Evolutionary conservation across 257 asterid genomes (phyloP), one percentile per base, ranked within the genome.

Genomic region (Buddleja alternifolia): DNA sequence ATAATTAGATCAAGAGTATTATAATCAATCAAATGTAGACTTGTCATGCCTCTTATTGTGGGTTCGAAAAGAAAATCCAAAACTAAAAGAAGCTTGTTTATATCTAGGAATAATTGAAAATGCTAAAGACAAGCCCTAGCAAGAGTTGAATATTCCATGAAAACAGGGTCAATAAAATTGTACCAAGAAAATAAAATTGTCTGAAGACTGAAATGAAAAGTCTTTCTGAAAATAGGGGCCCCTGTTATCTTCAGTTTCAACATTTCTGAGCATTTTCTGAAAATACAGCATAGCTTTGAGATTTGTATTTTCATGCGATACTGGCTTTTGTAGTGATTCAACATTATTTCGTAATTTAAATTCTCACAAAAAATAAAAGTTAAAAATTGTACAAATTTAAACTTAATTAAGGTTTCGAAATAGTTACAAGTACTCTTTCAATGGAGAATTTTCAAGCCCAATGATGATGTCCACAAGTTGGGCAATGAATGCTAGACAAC

Each of bases 391-490:
- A n/a, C 1, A 0, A 4, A 2, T 47, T 47, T 7, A 0, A 6
- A 20, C 9, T 1, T 21, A 17, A 12, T 10, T 1, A 12, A 9
- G 1, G n/a, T n/a, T n/a, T 11, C 57, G 42, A 24, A 39, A 53
- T 60, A 46, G 17, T 42, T 54, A 59, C 60, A 24, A 25, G 66
- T 20, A n/a, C n/a, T 56, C 25, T 51, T 60, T 29, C 19, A 60
- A 60, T 51, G 54, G 36, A 37, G 47, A 52, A 37, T 56, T 15
- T 72, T 65, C 61, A 42, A 48, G 62, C 57, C 63, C 60, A 74
- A 81, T 85, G 59, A 81, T 83, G 75, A 71, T 78, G 86, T 72
- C 66, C 56, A 66, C 82, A 77, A 76, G 77, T 71, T 17, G 68
- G 58, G 46, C 36, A 37, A 60, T 59, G 62, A 76, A 57, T 58